These are phyloP conservation scores for Chionographis japonica DNA, from an alignment of 106 monocot species.

Conservation along the genomic window DNA sequence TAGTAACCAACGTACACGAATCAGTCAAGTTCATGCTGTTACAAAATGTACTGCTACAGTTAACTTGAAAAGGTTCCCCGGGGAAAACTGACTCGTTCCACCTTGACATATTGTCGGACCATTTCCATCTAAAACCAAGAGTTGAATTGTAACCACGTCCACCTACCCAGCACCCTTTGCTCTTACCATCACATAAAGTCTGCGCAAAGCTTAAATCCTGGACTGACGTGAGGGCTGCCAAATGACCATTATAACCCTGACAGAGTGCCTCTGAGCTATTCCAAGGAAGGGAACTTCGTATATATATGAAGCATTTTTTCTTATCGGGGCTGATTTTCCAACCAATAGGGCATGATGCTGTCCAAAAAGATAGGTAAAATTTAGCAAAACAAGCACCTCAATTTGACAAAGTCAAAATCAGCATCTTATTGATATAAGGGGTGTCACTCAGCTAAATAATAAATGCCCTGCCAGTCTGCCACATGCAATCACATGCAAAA, in stretches of 20 bases:
- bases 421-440: neutral
- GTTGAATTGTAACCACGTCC: constrained; percentile 53
- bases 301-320: constrained; percentile 63
- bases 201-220: constrained; percentile 58
- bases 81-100: constrained; percentile 68
- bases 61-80: constrained; percentile 33
- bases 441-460: neutral
- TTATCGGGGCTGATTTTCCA: constrained; percentile 52
- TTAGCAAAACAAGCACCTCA: neutral
- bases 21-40: constrained; percentile 16
- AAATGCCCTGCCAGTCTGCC: neutral
- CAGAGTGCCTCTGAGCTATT: constrained; percentile 56
- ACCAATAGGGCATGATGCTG: constrained; percentile 64
- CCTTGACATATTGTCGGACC: constrained; percentile 52
- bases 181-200: constrained; percentile 36
- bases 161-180: constrained; percentile 77
- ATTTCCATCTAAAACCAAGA: constrained; percentile 59
- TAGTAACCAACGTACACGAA: constrained; percentile 57
- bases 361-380: constrained; percentile 1
- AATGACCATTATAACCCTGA: constrained; percentile 43
- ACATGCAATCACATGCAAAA: neutral
- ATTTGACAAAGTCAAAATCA: neutral
- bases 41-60: constrained; percentile 50
- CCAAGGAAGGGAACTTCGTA: constrained; percentile 61
- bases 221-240: constrained; percentile 66